These are phyloP conservation scores for Fusarium neocosmosporiellum DNA, from an alignment of 2,329 filamentous ascomycete species.

Conservation along the genomic window DNA sequence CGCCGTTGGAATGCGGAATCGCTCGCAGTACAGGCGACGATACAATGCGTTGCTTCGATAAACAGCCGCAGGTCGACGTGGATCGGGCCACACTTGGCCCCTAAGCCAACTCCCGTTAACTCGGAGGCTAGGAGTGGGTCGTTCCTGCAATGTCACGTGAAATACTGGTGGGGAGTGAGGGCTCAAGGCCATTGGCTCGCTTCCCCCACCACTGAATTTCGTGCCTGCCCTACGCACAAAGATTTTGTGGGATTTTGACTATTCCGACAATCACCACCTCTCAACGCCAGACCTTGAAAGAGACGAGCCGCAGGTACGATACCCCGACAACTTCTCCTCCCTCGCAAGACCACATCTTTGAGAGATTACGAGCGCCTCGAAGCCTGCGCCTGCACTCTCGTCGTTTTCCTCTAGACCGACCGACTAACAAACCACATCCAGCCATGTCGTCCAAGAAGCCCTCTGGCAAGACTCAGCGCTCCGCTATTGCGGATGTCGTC, in stretches of 20 bases:
- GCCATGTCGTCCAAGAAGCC: conserved; percentile 59
- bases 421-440: conserved; percentile 46
- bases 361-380: conserved; percentile 38
- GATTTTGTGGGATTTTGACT: conserved; percentile 54
- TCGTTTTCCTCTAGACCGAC: conserved; percentile 27
- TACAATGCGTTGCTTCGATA: conserved; percentile 38
- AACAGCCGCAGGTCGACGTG: conserved; percentile 39
- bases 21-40: conserved; percentile 40
- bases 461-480: conserved; percentile 69
- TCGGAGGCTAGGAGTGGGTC: conserved; percentile 18
- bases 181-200: conserved; percentile 51
- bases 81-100: conserved; percentile 30
- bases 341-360: conserved; percentile 25
- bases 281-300: conserved; percentile 53
- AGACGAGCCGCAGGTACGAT: conserved; percentile 58
- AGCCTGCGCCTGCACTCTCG: conserved; percentile 22
- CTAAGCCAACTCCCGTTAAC: conserved; percentile 38
- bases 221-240: conserved; percentile 57
- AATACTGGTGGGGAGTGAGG: neutral
- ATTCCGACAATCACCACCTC: conserved; percentile 51
- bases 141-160: conserved; percentile 43
- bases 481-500: conserved; percentile 98
- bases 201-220: conserved; percentile 48
- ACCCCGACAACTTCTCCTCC: conserved; percentile 37
- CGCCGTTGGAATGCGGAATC: conserved; percentile 39